These are phyloP conservation scores for Erysimum pusillum DNA, from an alignment of 441 rosid species.

Conservation along the genomic window DNA sequence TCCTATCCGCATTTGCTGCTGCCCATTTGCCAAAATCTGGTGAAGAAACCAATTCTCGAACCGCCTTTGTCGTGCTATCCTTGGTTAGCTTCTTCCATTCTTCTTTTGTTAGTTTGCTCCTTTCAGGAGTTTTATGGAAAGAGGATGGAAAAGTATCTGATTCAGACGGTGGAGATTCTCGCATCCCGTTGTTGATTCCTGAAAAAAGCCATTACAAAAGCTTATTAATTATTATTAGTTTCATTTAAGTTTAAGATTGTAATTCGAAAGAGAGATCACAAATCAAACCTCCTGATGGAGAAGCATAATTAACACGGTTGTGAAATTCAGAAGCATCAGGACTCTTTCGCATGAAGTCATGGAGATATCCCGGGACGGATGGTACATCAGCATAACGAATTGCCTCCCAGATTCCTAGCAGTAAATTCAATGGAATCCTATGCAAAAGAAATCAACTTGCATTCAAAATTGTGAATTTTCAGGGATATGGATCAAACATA, in stretches of 20 bases:
- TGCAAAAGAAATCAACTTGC: constrained; percentile 41
- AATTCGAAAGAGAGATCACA: constrained; percentile 10
- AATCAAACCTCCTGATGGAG: constrained; percentile 38
- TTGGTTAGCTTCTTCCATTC: constrained; percentile 68
- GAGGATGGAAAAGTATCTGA: constrained; percentile 64
- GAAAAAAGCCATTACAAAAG: constrained; percentile 29
- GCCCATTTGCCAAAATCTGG: constrained; percentile 87
- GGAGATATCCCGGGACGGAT: constrained; percentile 49
- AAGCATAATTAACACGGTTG: constrained; percentile 54
- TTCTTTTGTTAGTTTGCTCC: constrained; percentile 61
- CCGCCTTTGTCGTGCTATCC: constrained; percentile 69
- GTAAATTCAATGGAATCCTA: constrained; percentile 63
- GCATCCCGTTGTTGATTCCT: constrained; percentile 54
- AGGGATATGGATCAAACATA: constrained; percentile 7
- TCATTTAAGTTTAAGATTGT: constrained; percentile 4
- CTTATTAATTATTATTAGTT: constrained; percentile 17
- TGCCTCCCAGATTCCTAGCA: constrained; percentile 46
- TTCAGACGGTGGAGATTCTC: constrained; percentile 51
- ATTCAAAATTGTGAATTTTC: constrained; percentile 18
- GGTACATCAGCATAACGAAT: constrained; percentile 57
- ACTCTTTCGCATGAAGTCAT: constrained; percentile 48
- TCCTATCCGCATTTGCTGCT: constrained; percentile 76
- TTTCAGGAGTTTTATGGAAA: constrained; percentile 71
- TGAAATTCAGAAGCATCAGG: constrained; percentile 48
- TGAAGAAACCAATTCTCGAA: constrained; percentile 74